Evolutionary conservation across 2,329 filamentous ascomycete genomes (phyloP), one percentile per base, ranked within the genome.

Genomic region (Shiraia bambusicola): DNA sequence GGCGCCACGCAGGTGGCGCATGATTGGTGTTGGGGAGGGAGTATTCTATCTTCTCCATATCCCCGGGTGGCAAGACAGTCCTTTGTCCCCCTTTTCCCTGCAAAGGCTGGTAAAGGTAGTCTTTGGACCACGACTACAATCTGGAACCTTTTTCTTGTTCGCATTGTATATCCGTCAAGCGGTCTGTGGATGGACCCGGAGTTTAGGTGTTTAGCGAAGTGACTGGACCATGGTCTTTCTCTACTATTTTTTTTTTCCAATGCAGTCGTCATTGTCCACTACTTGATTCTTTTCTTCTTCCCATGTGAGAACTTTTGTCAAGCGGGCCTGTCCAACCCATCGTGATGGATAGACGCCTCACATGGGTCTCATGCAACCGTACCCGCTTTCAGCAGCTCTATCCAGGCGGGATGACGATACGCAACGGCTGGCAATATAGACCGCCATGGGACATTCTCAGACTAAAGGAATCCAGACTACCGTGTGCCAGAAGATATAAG

Each of bases 1-100:
- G 72, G 11, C 62, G 73, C 49, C 19, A 22, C 19, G 61, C 62
- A 7, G 64, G 62, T 22, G 69, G 68, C 28, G 57, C 58, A 60
- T 66, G 37, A 56, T 51, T 41, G 47, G 40, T 39, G 49, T 28
- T 48, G 27, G 34, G 36, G 25, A 44, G n/a, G n/a, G n/a, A n/a
- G n/a, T n/a, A 22, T 5, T 22, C 19, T 22, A 5, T 16, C 16
- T 26, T 17, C 28, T 16, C 26, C 25, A n/a, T 14, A 32, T 11
- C 10, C 31, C 22, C 27, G 16, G 28, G 27, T 16, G 14, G 28
- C 19, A 28, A 17, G 14, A 22, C 19, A 28, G 13, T 7, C 9
- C 28, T 31, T 6, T 10, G 31, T 50, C 30, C 42, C 28, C 36
- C 44, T 42, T 29, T 32, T 50, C 47, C 34, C 14, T 31, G 35